Conservation (phyloP, 352 stramenopile genomes). For the Pythium aristosporum region DNA sequence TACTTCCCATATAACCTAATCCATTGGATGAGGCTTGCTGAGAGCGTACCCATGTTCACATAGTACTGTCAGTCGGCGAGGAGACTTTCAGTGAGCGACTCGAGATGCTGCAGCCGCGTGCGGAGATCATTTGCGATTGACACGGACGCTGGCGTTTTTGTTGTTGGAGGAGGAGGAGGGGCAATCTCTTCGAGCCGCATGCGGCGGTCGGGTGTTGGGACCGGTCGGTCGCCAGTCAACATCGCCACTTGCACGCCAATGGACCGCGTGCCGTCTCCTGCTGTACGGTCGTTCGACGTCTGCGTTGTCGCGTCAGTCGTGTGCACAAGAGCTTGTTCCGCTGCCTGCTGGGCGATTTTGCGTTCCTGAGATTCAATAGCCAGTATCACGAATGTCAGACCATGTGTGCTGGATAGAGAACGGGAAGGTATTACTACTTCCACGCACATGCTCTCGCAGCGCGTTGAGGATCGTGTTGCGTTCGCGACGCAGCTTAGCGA, state of each 20-base stretch:
- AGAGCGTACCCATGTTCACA: neutral
- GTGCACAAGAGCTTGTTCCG: neutral
- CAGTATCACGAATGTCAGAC: neutral
- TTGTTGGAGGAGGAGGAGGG: neutral
- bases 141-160: neutral
- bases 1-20: neutral
- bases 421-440: neutral
- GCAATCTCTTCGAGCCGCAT: constrained; percentile 20
- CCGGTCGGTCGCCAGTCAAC: neutral
- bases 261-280: neutral
- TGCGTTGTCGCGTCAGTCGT: neutral
- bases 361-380: constrained; percentile 8
- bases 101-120: constrained; percentile 45
- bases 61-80: constrained; percentile 39
- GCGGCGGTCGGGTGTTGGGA: neutral
- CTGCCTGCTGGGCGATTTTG: constrained; percentile 8
- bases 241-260: constrained; percentile 4
- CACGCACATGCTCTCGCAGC: constrained; percentile 41
- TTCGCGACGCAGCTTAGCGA: constrained; percentile 57
- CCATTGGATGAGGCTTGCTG: neutral
- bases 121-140: constrained; percentile 9
- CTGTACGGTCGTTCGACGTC: neutral
- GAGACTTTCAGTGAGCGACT: constrained; percentile 58
- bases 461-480: constrained; percentile 61
- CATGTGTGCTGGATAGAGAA: neutral